Base-by-base conservation (phyloP, 345 rosid genomes). In the Eucalyptus albens region DNA sequence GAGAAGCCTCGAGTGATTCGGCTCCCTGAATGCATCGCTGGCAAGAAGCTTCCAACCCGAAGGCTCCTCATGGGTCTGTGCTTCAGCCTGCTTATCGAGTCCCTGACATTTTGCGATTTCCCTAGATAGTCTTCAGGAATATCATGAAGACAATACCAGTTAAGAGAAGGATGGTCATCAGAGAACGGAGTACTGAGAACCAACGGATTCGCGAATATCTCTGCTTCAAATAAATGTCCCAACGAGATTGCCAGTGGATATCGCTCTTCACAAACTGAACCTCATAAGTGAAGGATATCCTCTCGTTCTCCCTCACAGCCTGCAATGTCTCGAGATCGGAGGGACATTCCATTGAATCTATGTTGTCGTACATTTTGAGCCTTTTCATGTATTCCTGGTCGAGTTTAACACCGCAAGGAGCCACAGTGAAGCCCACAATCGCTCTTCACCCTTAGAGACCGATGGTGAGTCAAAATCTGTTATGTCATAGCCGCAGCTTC, bases 1-100 rank as follows among this genome's bases (percentile, higher is more conserved):
- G 12, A 90, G 85, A 83, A 82, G 87, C n/a, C 53, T 81, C 4
- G 81, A 15, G 44, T 44, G 11, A 45, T 16, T 31, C 16, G 86
- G 91, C 42, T 56, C 89, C 62, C 51, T 59, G 87, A 90, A 88
- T 16, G 27, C 86, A 81, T 90, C 87, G 3, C 91, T 49, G 4
- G 16, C 83, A 13, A 47, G 44, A 40, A 86, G 88, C 50, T 90
- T 77, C 88, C 89, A 96, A 31, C 96, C 95, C 49, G 94, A 94
- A 65, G 94, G 91, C 92, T 96, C 97, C 91, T 96, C 96, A 17
- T 92, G 90, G 95, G 95, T 93, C 92, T 94, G 97, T 77, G 94
- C 95, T 87, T 96, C 94, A 50, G 97, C 96, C 86, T 96, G 95
- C 89, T 96, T 94, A 90, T 97, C 94, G 9, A 94, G 93, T 89